phyloP scores from a whole-genome alignment of 768 basidiomycete genomes.

The Suillus brevipes region DNA sequence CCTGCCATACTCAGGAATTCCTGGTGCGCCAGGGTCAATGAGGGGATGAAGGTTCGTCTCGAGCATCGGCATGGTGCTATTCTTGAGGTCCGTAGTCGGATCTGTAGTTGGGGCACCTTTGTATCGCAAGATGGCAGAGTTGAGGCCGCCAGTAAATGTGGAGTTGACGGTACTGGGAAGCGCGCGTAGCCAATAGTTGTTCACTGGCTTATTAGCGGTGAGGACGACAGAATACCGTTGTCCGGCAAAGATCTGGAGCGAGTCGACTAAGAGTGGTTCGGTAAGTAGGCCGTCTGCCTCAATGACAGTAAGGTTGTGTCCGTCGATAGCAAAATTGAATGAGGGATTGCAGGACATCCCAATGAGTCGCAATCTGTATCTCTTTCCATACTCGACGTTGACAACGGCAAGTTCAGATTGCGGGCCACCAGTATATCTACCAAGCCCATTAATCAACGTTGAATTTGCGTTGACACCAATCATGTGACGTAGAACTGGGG shows the following conservation, averaged over 20 bases:
- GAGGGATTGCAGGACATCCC: not conserved
- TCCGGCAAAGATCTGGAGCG: constrained; percentile 31
- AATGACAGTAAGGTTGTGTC: constrained; percentile 32
- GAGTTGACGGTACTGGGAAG: constrained; percentile 25
- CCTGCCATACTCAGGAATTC: not conserved
- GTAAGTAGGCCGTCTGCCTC: constrained; percentile 34
- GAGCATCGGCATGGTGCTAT: not conserved
- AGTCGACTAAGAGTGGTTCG: constrained; percentile 33
- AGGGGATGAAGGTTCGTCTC: not conserved
- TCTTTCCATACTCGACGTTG: not conserved
- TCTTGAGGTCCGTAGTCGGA: not conserved
- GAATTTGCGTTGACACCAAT: not conserved
- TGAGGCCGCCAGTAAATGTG: constrained; percentile 17
- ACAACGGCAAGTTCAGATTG: not conserved
- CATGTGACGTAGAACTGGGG: not conserved
- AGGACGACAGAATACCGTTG: constrained; percentile 47
- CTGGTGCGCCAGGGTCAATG: not conserved
- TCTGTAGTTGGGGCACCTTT: not conserved
- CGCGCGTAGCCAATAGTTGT: constrained; percentile 58
- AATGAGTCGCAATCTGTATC: not conserved
- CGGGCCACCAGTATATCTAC: not conserved
- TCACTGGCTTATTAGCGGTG: constrained; percentile 42
- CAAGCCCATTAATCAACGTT: not conserved
- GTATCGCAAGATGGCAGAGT: not conserved
- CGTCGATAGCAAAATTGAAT: constrained; percentile 22